phyloP scores from a whole-genome alignment of 495 filamentous ascomycete species.

The Penicillium verhagenii region DNA sequence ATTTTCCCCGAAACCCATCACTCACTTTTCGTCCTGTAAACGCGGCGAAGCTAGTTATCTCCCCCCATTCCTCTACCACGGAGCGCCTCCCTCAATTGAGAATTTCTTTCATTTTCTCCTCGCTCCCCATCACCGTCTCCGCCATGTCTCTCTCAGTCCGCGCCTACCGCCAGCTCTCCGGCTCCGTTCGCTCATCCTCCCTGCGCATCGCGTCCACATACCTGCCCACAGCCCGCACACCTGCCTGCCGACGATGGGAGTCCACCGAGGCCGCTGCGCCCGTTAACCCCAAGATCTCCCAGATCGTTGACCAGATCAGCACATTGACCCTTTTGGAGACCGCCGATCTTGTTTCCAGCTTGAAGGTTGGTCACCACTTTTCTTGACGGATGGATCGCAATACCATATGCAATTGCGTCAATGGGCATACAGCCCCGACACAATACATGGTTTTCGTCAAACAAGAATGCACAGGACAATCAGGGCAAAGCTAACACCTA shows the following conservation, averaged over 20 bases:
- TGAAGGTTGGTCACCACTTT: slow-evolving; percentile 66
- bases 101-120: slow-evolving; percentile 12
- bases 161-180: slow-evolving; percentile 46
- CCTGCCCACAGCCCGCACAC: slow-evolving; percentile 37
- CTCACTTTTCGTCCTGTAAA: slow-evolving; percentile 21
- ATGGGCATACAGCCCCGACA: background rate
- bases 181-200: slow-evolving; percentile 44
- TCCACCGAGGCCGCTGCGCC: slow-evolving; percentile 54
- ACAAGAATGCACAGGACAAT: background rate
- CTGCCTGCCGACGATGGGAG: slow-evolving; percentile 45
- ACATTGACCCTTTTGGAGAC: slow-evolving; percentile 97
- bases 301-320: slow-evolving; percentile 97
- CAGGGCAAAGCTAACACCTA: slow-evolving; percentile 9
- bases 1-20: slow-evolving; percentile 39
- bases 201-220: slow-evolving; percentile 48
- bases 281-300: slow-evolving; percentile 79
- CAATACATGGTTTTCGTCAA: background rate
- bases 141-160: slow-evolving; percentile 48
- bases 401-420: background rate
- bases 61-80: slow-evolving; percentile 12
- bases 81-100: slow-evolving; percentile 2
- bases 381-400: background rate
- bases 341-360: slow-evolving; percentile 83
- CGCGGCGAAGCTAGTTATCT: slow-evolving; percentile 16
- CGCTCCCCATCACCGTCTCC: slow-evolving; percentile 5